phyloP scores from a whole-genome alignment of 2,329 filamentous ascomycete genomes.

The Furcasterigmium sp. region DNA sequence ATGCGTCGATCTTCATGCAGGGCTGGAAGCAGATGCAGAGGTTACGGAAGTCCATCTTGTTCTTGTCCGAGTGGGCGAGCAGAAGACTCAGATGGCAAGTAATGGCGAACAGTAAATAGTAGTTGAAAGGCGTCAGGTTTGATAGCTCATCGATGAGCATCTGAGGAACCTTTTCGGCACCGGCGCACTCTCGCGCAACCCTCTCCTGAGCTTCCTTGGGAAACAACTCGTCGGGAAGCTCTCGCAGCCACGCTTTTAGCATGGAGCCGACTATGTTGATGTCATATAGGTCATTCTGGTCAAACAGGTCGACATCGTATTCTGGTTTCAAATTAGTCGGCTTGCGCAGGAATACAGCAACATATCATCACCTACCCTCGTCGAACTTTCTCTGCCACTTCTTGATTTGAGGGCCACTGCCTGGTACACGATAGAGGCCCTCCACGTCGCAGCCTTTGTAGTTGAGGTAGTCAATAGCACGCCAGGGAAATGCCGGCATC shows the following conservation, averaged over 20 bases:
- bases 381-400: constrained; percentile 92
- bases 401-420: constrained; percentile 84
- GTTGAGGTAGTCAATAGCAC: constrained; percentile 94
- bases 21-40: constrained; percentile 96
- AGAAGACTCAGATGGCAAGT: constrained; percentile 92
- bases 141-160: constrained; percentile 87
- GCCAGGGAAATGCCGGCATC: constrained; percentile 96
- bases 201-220: constrained; percentile 78
- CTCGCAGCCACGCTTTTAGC: constrained; percentile 92
- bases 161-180: constrained; percentile 75
- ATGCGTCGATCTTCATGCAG: constrained; percentile 92
- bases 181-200: constrained; percentile 73
- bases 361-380: constrained; percentile 49
- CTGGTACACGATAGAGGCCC: constrained; percentile 87
- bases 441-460: constrained; percentile 93
- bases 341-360: not conserved
- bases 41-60: constrained; percentile 97
- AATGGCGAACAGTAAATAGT: constrained; percentile 95
- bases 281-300: constrained; percentile 83
- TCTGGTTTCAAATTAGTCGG: constrained; percentile 35
- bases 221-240: constrained; percentile 91
- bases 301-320: constrained; percentile 83
- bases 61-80: constrained; percentile 86
- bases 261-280: constrained; percentile 96
- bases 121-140: constrained; percentile 92